Percentiles rank a stretch among this genome's conserved stretches.
Evolutionary conservation across 169 alveolate genomes (phyloP).

Genomic region (Blepharisma undulans): DNA sequence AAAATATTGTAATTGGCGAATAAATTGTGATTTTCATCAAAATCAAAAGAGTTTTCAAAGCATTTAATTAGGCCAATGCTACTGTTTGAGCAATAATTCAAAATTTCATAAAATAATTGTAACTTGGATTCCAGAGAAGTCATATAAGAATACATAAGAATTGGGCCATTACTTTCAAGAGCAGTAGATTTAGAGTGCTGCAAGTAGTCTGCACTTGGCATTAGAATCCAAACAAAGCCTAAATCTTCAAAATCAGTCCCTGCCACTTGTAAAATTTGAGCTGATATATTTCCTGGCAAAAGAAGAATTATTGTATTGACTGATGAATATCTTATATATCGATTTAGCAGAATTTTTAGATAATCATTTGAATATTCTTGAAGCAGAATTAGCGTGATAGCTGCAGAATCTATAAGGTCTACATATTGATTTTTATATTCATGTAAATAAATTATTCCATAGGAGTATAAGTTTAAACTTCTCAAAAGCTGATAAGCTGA

Average conservation of each 20-base stretch:
- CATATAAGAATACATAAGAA: not conserved
- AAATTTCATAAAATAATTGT: not conserved
- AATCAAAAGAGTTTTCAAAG: not conserved
- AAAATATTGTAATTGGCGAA: not conserved
- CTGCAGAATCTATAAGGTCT: not conserved
- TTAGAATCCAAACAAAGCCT: not conserved
- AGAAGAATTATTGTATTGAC: not conserved
- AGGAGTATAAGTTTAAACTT: not conserved
- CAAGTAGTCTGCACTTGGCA: not conserved
- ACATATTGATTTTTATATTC: not conserved
- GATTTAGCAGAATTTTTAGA: not conserved
- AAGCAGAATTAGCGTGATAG: not conserved
- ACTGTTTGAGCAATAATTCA: not conserved
- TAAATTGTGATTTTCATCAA: not conserved
- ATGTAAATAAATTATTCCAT: not conserved
- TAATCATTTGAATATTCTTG: not conserved
- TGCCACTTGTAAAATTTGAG: not conserved
- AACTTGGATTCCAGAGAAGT: not conserved
- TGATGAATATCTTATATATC: not conserved
- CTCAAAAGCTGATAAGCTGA: not conserved
- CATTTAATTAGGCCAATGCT: not conserved
- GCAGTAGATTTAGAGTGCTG: not conserved
- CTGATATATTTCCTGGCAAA: not conserved
- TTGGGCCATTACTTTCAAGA: not conserved
- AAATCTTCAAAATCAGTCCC: not conserved